Base-by-base conservation (phyloP, 345 rosid species). In the Eucalyptus cladocalyx region DNA sequence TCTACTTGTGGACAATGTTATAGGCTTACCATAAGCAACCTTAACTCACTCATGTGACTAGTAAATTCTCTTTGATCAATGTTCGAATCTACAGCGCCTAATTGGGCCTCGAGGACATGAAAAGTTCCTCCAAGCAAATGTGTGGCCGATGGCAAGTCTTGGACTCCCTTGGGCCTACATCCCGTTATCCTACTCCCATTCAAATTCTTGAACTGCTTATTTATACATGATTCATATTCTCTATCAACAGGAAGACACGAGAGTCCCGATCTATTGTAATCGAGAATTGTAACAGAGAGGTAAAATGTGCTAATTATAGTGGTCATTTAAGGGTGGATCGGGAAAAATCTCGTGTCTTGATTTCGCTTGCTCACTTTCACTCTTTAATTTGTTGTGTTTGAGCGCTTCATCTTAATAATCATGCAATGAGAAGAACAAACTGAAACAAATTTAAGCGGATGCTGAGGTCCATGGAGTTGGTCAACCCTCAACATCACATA, bases 201-300 rank as follows among this genome's bases (percentile, higher is more conserved):
- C 43, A 9, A 11, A 34, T 72, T 72, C 7, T 34, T 11, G 26
- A 72, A 72, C 14, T 21, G 26, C 12, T 24, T 56, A 4, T 56
- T 56, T 6, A 56, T 0, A 56, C 0, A 26, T 56, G 62, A 26
- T 56, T 56, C 2, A 56, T 56, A 56, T 26, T 56, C 1, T 9
- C 30, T 10, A 24, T 56, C 13, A 26, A 24, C 3, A 5, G 0
- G 6, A 56, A 56, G 30, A 26, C 14, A 5, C 0, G 2, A 0
- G 62, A 26, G 2, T 56, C 62, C 3, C 1, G 3, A 8, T 56
- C 3, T 9, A 24, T 23, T 56, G 3, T 24, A 56, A 56, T 56
- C 11, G 5, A 23, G 60, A 23, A 24, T 24, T 9, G 12, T 56
- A 56, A 56, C 19, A 4, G 0, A 56, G 5, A 23, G 28, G 0